Evolutionary conservation across 192 early-diverging fungal species (phyloP).

Genomic region (Coemansia sp.): DNA sequence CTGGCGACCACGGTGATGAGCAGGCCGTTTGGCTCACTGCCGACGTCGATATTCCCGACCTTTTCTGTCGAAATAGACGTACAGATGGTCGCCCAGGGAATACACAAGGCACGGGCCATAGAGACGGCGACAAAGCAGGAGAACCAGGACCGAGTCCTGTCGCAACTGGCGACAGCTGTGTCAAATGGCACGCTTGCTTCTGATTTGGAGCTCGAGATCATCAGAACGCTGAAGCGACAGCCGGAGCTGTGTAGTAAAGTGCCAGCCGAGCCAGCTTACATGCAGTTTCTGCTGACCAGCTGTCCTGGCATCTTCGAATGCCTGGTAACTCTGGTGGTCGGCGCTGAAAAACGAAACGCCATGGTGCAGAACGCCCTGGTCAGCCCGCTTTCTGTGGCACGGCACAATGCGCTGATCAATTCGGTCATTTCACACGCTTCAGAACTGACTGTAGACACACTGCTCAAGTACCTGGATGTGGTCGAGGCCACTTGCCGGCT

Average conservation of each 20-base stretch:
- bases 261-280: conserved; percentile 13
- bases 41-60: conserved; percentile 1
- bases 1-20: conserved; percentile 15
- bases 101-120: conserved; percentile 16
- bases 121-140: conserved; percentile 3
- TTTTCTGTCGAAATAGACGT: conserved; percentile 7
- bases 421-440: conserved; percentile 18
- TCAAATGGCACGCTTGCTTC: neutral
- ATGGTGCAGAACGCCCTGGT: conserved; percentile 20
- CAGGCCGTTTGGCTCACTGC: conserved; percentile 23
- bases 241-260: conserved; percentile 19
- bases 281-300: conserved; percentile 6
- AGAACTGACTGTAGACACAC: conserved; percentile 14
- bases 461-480: conserved; percentile 40
- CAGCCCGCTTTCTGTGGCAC: conserved; percentile 38
- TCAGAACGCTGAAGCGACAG: conserved; percentile 10
- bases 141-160: conserved; percentile 18
- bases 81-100: conserved; percentile 18
- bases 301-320: neutral
- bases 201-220: conserved; percentile 1
- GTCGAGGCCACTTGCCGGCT: conserved; percentile 46
- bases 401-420: conserved; percentile 29
- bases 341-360: conserved; percentile 7
- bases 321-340: neutral
- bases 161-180: conserved; percentile 19